Conservation (phyloP, 1,284 basidiomycete species). For the Cryptococcus jaspeensis region DNA sequence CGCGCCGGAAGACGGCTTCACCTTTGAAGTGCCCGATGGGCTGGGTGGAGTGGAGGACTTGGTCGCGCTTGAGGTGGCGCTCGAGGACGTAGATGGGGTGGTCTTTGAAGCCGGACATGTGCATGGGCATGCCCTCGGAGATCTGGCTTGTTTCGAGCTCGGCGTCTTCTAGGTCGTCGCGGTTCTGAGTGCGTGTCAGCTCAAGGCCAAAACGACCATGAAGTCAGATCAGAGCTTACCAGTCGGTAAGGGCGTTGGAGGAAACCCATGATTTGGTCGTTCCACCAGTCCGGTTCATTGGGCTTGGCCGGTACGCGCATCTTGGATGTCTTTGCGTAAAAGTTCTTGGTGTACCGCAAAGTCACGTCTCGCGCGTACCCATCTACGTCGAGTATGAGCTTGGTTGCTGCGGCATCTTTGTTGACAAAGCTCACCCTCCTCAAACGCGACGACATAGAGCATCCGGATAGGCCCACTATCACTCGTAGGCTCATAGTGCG, state of each 20-base stretch:
- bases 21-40: constrained; percentile 91
- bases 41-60: constrained; percentile 79
- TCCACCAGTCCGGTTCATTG: constrained; percentile 83
- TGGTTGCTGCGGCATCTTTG: not conserved
- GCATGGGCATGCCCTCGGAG: constrained; percentile 90
- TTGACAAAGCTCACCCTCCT: constrained; percentile 70
- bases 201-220: constrained; percentile 8
- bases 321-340: constrained; percentile 77
- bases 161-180: constrained; percentile 93
- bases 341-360: constrained; percentile 68
- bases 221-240: constrained; percentile 54
- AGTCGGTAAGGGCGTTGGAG: constrained; percentile 74
- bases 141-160: constrained; percentile 76
- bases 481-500: constrained; percentile 72
- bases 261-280: constrained; percentile 58
- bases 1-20: constrained; percentile 86
- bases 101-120: constrained; percentile 89
- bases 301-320: constrained; percentile 67
- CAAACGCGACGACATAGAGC: constrained; percentile 89
- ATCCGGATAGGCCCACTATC: constrained; percentile 72
- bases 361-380: constrained; percentile 59
- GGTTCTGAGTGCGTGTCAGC: constrained; percentile 58
- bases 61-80: constrained; percentile 82
- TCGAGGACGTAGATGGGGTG: constrained; percentile 90
- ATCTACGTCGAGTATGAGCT: constrained; percentile 40